Conservation (phyloP, 139 green algal genomes). For the Chlamydomonas incerta region DNA sequence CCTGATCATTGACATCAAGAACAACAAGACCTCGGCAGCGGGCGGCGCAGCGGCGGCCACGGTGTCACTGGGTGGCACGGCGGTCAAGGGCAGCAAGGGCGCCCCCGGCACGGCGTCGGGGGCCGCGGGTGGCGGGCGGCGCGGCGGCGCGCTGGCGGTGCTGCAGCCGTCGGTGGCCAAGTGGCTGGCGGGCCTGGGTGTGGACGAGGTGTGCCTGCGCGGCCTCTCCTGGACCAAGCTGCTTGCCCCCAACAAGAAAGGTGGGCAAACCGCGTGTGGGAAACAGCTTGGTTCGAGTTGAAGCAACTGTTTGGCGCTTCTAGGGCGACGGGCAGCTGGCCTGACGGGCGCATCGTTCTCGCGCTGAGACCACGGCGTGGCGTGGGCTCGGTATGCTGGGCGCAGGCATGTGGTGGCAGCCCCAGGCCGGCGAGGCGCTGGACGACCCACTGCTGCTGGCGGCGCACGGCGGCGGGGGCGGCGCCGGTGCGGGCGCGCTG, state of each 20-base stretch:
- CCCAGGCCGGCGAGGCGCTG: conserved; percentile 53
- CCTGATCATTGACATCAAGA: conserved; percentile 91
- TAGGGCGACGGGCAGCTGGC: too few relatives aligned
- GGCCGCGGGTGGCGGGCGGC: not conserved
- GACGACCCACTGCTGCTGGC: conserved; percentile 17
- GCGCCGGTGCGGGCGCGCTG: not conserved
- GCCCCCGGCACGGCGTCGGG: not conserved
- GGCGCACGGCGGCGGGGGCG: not conserved
- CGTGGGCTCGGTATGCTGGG: too few relatives aligned
- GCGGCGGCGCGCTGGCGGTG: conserved; percentile 51
- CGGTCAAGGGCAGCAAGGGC: conserved; percentile 7
- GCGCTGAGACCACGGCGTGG: too few relatives aligned
- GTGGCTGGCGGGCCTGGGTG: conserved; percentile 68
- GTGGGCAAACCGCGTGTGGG: too few relatives aligned
- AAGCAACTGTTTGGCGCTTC: too few relatives aligned
- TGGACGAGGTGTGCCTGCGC: conserved; percentile 70
- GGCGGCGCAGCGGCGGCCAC: not conserved
- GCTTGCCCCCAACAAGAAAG: conserved; percentile 69
- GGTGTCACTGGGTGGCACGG: conserved; percentile 8
- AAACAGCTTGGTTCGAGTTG: too few relatives aligned
- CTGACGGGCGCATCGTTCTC: too few relatives aligned
- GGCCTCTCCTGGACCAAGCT: conserved; percentile 80
- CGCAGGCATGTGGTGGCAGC: conserved; percentile 78
- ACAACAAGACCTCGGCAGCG: conserved; percentile 69
- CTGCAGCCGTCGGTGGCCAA: conserved; percentile 56